Conservation (phyloP, 2,329 filamentous ascomycete species). For the Colletotrichum phormii region DNA sequence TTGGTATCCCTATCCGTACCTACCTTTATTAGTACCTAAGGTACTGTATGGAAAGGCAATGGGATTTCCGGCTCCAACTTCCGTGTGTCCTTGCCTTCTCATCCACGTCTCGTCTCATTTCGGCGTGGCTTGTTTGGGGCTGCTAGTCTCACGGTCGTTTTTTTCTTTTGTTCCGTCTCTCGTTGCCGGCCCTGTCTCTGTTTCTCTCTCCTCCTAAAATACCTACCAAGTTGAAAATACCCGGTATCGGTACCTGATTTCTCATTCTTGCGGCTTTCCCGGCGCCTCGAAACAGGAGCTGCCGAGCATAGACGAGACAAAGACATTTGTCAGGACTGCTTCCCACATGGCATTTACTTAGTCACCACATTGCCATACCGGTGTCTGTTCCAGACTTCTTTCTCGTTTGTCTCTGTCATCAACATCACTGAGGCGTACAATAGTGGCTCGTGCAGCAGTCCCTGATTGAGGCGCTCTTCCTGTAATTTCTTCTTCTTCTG, state of each 20-base stretch:
- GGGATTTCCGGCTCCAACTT: conserved; percentile 2
- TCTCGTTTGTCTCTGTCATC: neutral
- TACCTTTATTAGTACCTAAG: too few relatives aligned
- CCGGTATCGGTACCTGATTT: too few relatives aligned
- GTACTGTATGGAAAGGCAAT: neutral
- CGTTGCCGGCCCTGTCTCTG: neutral
- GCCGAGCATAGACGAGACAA: conserved; percentile 22
- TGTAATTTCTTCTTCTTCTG: conserved; percentile 13
- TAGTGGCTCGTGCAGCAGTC: neutral
- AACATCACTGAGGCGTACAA: neutral
- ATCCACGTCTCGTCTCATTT: neutral
- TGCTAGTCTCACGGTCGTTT: neutral
- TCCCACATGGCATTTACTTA: conserved; percentile 13
- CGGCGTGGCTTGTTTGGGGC: neutral
- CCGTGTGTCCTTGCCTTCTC: neutral
- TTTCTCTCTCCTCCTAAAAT: neutral
- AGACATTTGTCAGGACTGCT: conserved; percentile 19
- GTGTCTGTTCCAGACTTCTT: conserved; percentile 11
- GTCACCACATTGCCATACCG: neutral
- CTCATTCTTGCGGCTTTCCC: neutral
- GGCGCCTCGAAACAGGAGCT: conserved; percentile 1
- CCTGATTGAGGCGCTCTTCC: neutral
- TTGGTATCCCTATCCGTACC: too few relatives aligned
- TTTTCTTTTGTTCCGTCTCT: neutral
- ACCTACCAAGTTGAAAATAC: neutral